phyloP scores from a whole-genome alignment of 305 asterid species.

The Striga hermonthica region DNA sequence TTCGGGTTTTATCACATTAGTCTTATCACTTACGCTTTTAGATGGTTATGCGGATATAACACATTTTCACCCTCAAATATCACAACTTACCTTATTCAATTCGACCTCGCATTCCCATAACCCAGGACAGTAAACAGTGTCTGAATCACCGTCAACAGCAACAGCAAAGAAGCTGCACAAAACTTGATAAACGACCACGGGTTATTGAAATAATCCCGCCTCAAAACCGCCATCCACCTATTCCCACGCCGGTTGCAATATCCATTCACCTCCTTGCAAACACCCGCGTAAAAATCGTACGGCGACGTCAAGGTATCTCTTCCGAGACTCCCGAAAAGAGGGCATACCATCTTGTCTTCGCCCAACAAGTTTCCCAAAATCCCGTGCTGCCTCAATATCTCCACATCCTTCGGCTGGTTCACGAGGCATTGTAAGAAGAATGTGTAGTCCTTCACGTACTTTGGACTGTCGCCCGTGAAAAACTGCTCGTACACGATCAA shows the following conservation, averaged over 20 bases:
- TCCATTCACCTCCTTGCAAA: slow-evolving; percentile 24
- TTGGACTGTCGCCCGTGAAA: slow-evolving; percentile 28
- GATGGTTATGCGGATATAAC: too few species aligned
- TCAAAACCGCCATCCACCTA: slow-evolving; percentile 35
- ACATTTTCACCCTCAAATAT: too few species aligned
- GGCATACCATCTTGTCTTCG: slow-evolving; percentile 30
- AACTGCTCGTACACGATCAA: slow-evolving; percentile 34
- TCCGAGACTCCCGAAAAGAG: slow-evolving; percentile 33
- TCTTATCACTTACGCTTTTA: too few species aligned
- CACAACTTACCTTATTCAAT: too few species aligned
- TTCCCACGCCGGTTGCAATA: slow-evolving; percentile 18
- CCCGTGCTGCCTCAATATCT: slow-evolving; percentile 29
- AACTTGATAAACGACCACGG: slow-evolving; percentile 33
- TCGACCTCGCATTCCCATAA: too few species aligned
- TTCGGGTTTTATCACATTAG: too few species aligned
- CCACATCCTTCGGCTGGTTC: slow-evolving; percentile 33
- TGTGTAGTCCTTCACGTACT: slow-evolving; percentile 33
- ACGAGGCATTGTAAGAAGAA: slow-evolving; percentile 30
- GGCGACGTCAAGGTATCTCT: slow-evolving; percentile 13
- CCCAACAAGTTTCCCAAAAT: slow-evolving; percentile 31
- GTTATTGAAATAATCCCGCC: slow-evolving; percentile 32
- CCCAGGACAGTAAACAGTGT: too few species aligned
- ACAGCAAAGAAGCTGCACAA: slow-evolving; percentile 33
- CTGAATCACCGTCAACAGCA: slow-evolving; percentile 31
- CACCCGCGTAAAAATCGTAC: slow-evolving; percentile 28